Evolutionary conservation across 2,329 filamentous ascomycete genomes (phyloP).

Genomic region (Teratosphaeria destructans): DNA sequence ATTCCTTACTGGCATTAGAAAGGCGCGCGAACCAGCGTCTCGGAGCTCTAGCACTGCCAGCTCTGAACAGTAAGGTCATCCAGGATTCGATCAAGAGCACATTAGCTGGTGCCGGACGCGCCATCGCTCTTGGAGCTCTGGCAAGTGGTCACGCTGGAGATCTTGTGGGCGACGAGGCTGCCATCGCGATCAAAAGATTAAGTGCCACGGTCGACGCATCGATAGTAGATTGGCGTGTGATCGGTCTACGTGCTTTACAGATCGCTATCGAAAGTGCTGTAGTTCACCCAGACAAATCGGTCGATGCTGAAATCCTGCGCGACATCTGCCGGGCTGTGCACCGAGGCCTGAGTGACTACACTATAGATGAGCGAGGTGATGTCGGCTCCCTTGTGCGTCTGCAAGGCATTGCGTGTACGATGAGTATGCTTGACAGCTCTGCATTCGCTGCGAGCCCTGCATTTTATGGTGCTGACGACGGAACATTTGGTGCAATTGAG

Average conservation of each 20-base stretch:
- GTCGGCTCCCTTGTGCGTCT: slow-evolving; percentile 77
- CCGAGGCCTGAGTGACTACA: slow-evolving; percentile 70
- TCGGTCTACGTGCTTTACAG: slow-evolving; percentile 30
- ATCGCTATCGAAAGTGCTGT: slow-evolving; percentile 12
- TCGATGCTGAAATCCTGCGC: slow-evolving; percentile 3
- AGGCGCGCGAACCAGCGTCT: slow-evolving; percentile 6
- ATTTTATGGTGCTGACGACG: neutral
- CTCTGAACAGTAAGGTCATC: slow-evolving; percentile 10
- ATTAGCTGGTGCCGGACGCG: slow-evolving; percentile 31
- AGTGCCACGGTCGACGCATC: slow-evolving; percentile 17
- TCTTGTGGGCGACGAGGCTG: slow-evolving; percentile 10
- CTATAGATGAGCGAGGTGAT: slow-evolving; percentile 78
- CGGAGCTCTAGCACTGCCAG: slow-evolving; percentile 11
- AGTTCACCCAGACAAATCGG: neutral
- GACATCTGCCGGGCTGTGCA: slow-evolving; percentile 19
- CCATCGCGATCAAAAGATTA: slow-evolving; percentile 24
- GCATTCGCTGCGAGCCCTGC: neutral
- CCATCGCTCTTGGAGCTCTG: slow-evolving; percentile 35
- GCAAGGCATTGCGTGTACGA: slow-evolving; percentile 60
- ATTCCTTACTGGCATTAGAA: slow-evolving; percentile 8
- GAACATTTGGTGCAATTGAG: neutral
- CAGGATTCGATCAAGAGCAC: slow-evolving; percentile 30
- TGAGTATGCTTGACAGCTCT: slow-evolving; percentile 4
- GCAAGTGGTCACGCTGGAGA: slow-evolving; percentile 8
- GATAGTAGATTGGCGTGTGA: slow-evolving; percentile 35